phyloP scores from a whole-genome alignment of 345 rosid species.

The Eutrema japonicum region DNA sequence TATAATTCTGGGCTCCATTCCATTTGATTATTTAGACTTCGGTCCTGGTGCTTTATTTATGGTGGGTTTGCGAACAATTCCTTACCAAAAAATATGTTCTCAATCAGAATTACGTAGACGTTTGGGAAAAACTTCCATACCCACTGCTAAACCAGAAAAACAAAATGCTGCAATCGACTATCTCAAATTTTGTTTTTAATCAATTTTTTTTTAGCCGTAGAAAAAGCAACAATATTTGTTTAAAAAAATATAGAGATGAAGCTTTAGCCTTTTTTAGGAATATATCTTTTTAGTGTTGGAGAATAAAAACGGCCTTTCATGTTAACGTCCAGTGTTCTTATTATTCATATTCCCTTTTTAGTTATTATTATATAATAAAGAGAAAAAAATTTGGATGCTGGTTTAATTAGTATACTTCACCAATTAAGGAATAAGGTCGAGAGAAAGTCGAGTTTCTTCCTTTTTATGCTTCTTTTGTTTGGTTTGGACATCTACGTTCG shows the following conservation, averaged over 20 bases:
- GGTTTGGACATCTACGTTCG: conserved; percentile 25
- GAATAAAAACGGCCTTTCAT: conserved; percentile 32
- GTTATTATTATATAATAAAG: conserved; percentile 9
- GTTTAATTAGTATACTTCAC: conserved; percentile 37
- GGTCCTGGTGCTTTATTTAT: too few relatives aligned
- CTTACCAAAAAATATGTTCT: too few relatives aligned
- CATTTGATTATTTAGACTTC: too few relatives aligned
- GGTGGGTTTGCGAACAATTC: too few relatives aligned
- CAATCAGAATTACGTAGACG: too few relatives aligned
- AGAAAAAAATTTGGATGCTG: conserved; percentile 26
- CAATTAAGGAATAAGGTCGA: conserved; percentile 37
- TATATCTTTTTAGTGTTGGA: conserved; percentile 27
- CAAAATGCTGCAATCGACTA: too few relatives aligned
- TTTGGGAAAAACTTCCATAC: too few relatives aligned
- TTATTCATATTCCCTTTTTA: conserved; percentile 20
- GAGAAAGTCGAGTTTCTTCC: conserved; percentile 31
- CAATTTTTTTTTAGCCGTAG: not conserved
- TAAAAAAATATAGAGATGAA: conserved; percentile 4
- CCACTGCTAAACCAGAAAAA: too few relatives aligned
- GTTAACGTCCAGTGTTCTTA: conserved; percentile 30
- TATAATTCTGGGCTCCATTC: too few relatives aligned
- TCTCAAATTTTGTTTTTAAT: not conserved
- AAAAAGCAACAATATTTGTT: not conserved
- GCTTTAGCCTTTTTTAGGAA: conserved; percentile 25
- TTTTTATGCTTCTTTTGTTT: not conserved